Evolutionary conservation across 1,284 basidiomycete species (phyloP).

Genomic region (Trichosporon coremiiforme): DNA sequence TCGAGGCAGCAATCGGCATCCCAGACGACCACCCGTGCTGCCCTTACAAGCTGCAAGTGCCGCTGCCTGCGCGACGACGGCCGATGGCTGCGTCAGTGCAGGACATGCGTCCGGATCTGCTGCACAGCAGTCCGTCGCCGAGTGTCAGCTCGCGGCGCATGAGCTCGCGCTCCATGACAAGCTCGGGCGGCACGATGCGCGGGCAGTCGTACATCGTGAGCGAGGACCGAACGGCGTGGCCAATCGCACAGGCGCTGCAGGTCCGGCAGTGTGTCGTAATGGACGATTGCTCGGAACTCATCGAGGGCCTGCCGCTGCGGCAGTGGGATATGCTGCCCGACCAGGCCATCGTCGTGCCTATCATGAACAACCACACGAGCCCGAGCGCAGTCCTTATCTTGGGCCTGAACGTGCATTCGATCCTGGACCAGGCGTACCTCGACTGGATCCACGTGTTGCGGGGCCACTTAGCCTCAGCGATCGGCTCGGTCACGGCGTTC

Average conservation of each 20-base stretch:
- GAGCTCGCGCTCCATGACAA: conserved; percentile 12
- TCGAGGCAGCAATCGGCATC: conserved; percentile 33
- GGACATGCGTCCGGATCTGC: not conserved
- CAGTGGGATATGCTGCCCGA: conserved; percentile 45
- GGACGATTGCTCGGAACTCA: conserved; percentile 38
- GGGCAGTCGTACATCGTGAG: not conserved
- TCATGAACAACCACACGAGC: conserved; percentile 33
- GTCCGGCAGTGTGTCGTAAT: conserved; percentile 38
- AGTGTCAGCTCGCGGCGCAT: conserved; percentile 3
- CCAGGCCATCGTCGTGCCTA: conserved; percentile 49
- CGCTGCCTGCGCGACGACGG: not conserved
- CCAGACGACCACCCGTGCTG: conserved; percentile 31
- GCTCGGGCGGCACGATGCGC: not conserved
- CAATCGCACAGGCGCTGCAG: conserved; percentile 36
- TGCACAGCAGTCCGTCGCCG: not conserved
- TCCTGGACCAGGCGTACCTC: conserved; percentile 41
- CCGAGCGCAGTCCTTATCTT: conserved; percentile 47
- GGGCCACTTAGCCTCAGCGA: conserved; percentile 26
- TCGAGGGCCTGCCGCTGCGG: conserved; percentile 38
- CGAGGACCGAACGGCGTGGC: conserved; percentile 30
- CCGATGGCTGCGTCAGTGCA: not conserved
- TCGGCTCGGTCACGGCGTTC: conserved; percentile 24
- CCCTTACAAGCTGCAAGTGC: conserved; percentile 17
- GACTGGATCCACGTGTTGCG: conserved; percentile 37
- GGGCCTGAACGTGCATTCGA: conserved; percentile 44